Conservation (phyloP, 202 grass and related monocot species). For the Tripidium arundinaceum region DNA sequence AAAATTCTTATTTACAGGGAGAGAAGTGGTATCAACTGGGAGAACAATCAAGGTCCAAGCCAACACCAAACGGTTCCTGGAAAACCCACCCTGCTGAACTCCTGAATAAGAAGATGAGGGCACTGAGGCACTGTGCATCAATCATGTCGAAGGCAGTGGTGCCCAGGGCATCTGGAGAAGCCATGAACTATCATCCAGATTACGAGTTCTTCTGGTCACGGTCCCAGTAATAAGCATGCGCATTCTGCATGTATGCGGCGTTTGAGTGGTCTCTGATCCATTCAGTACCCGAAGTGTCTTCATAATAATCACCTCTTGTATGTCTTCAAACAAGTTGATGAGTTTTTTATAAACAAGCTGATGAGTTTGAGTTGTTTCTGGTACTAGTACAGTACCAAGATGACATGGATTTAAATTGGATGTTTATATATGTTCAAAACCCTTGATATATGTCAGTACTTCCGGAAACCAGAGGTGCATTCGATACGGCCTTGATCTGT, state of each 20-base stretch:
- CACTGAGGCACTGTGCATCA: slow-evolving; percentile 31
- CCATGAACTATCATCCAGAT: slow-evolving; percentile 35
- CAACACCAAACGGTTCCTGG: not conserved
- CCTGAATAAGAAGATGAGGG: slow-evolving; percentile 36
- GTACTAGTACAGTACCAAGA: not conserved
- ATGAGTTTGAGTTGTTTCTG: not conserved
- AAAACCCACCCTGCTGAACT: slow-evolving; percentile 14
- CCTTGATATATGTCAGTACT: not conserved
- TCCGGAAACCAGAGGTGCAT: not conserved
- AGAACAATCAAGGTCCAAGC: not conserved
- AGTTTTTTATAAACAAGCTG: not conserved
- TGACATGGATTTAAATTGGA: not conserved
- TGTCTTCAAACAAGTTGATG: not conserved
- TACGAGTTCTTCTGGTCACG: slow-evolving; percentile 43
- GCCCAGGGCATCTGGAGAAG: slow-evolving; percentile 14
- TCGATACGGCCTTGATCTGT: not conserved
- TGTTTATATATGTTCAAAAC: not conserved
- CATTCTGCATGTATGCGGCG: not conserved
- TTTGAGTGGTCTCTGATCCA: not conserved
- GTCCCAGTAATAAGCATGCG: not conserved
- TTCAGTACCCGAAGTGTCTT: not conserved
- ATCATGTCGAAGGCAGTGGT: slow-evolving; percentile 33
- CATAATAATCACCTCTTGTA: not conserved
- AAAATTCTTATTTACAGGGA: slow-evolving; percentile 19
- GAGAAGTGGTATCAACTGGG: slow-evolving; percentile 41